phyloP scores from a whole-genome alignment of 805 yeast species.

The Nakazawaea anatomiae region DNA sequence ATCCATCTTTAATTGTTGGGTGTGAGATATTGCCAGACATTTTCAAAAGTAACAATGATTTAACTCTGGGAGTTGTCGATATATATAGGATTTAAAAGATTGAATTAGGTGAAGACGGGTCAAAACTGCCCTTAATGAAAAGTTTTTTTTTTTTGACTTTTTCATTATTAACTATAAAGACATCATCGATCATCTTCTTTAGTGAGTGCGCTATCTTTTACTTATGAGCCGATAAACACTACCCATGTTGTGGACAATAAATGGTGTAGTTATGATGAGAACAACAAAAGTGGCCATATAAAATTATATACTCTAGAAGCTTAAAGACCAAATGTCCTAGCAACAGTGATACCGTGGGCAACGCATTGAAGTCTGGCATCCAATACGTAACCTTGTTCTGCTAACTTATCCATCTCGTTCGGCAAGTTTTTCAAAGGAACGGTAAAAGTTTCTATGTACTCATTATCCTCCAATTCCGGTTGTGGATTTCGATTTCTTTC shows the following conservation, averaged over 20 bases:
- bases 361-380: conserved; percentile 87
- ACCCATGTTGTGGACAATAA: too few relatives aligned
- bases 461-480: conserved; percentile 81
- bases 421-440: conserved; percentile 60
- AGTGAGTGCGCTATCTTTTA: too few relatives aligned
- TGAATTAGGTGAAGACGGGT: too few relatives aligned
- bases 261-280: too few relatives aligned
- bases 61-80: too few relatives aligned
- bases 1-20: conserved; percentile 72
- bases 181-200: too few relatives aligned
- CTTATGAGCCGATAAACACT: too few relatives aligned
- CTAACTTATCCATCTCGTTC: conserved; percentile 44
- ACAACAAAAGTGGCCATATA: not conserved
- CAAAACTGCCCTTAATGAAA: too few relatives aligned
- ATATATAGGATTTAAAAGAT: too few relatives aligned
- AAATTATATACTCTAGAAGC: not conserved
- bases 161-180: too few relatives aligned
- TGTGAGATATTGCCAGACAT: conserved; percentile 29
- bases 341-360: conserved; percentile 72
- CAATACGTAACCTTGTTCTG: conserved; percentile 61
- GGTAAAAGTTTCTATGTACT: conserved; percentile 84
- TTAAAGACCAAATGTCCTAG: conserved; percentile 21
- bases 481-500: conserved; percentile 63
- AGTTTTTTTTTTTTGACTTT: too few relatives aligned
- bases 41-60: too few relatives aligned